These are phyloP conservation scores for Aspergillus indologenus DNA, from an alignment of 495 filamentous ascomycete species.

Conservation along the genomic window DNA sequence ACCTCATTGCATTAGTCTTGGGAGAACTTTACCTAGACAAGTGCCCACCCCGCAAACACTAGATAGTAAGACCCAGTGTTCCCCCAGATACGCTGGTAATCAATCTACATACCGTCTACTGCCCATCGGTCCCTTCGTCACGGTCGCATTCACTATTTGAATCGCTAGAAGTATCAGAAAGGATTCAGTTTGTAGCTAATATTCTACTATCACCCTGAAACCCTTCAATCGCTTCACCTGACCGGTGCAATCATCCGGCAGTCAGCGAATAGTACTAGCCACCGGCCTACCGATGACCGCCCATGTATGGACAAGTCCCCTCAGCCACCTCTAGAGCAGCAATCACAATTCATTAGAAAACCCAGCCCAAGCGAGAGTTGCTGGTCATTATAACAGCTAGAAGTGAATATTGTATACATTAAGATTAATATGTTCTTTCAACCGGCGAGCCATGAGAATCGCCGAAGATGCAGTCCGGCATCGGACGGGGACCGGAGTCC, in stretches of 20 bases:
- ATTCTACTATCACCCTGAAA: neutral
- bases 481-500: no score
- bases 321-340: neutral
- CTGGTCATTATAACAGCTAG: neutral
- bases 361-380: neutral
- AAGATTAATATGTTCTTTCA: constrained; percentile 1
- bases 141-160: neutral
- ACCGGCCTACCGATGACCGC: neutral
- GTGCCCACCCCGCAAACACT: neutral
- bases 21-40: neutral
- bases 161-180: neutral
- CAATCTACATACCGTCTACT: neutral
- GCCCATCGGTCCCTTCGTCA: neutral
- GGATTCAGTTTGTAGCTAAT: neutral
- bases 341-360: neutral
- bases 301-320: neutral
- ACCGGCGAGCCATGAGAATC: neutral
- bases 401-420: constrained; percentile 8
- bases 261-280: neutral
- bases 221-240: neutral
- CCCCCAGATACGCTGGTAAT: neutral
- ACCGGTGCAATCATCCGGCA: neutral
- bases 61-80: neutral
- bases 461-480: neutral
- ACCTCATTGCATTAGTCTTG: neutral